These are phyloP conservation scores for Claviceps maximensis DNA, from an alignment of 2,329 filamentous ascomycete species.

Conservation along the genomic window DNA sequence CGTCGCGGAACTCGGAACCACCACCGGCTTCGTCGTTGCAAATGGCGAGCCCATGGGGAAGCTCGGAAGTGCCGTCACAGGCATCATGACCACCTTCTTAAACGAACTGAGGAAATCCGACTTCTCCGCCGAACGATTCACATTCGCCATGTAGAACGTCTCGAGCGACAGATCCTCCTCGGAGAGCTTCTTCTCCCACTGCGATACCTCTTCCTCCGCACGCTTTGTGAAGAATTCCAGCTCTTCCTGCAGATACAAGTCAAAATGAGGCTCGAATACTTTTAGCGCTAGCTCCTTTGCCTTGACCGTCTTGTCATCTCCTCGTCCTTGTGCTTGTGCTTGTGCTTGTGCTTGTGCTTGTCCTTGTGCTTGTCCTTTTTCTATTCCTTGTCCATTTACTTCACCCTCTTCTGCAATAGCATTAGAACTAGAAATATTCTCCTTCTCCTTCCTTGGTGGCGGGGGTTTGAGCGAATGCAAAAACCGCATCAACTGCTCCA, in stretches of 20 bases:
- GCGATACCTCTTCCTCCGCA: conserved; percentile 62
- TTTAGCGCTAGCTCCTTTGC: conserved; percentile 54
- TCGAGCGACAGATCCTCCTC: conserved; percentile 86
- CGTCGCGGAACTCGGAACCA: conserved; percentile 6
- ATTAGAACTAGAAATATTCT: no score
- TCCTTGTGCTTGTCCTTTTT: not conserved
- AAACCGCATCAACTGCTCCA: conserved; percentile 73
- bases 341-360: not conserved
- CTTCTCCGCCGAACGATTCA: conserved; percentile 90
- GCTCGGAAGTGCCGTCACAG: conserved; percentile 75
- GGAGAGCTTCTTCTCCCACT: conserved; percentile 84
- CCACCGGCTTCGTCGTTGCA: conserved; percentile 26
- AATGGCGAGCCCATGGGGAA: conserved; percentile 49
- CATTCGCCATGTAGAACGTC: conserved; percentile 89
- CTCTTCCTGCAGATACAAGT: conserved; percentile 85
- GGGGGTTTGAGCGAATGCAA: conserved; percentile 57
- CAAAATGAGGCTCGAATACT: conserved; percentile 86
- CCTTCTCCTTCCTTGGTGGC: not conserved
- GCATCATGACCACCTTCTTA: conserved; percentile 99
- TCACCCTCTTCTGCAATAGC: not conserved
- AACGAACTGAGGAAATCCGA: conserved; percentile 93
- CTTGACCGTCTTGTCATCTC: conserved; percentile 47
- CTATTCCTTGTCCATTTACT: conserved; percentile 20
- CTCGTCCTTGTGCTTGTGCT: conserved; percentile 38
- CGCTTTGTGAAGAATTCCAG: conserved; percentile 69